Evolutionary conservation across 2,329 filamentous ascomycete genomes (phyloP), one percentile per base, ranked within the genome.

Genomic region (Daldinia eschscholtzii): DNA sequence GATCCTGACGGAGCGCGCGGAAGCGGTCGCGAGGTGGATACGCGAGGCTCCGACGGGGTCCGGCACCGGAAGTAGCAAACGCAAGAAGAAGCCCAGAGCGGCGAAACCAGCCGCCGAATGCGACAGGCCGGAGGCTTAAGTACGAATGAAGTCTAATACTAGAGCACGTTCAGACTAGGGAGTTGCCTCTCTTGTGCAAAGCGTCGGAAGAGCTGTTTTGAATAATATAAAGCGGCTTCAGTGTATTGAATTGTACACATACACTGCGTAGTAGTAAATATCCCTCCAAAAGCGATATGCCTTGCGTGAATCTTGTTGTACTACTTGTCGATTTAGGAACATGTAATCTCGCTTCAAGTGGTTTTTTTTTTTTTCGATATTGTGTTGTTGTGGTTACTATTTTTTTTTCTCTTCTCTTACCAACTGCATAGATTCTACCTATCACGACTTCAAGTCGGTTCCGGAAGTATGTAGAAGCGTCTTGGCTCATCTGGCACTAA

Each of bases 1-100:
- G 2, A 89, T 93, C 70, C 84, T 86, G 18, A 92, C 91, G 1
- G 90, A 92, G 70, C 85, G 92, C 23, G 92, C 92, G 0, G 85
- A 88, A 55, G 86, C 87, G 18, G 88, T 95, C 65, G 87, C 89
- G 0, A 81, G 87, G 46, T 96, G 93, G 92, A 86, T 95, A 23
- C 80, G 81, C 56, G 85, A 90, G 65, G 88, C 87, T 0, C 88
- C 87, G 5, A 68, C 77, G 23, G 74, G 74, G 26, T 74, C 76
- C 9, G 76, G 75, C 26, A 67, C 66, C 10, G 75, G 76, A 26
- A 70, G 18, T 13, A 70, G 71, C 52, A 79, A 75, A 65, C 76
- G 76, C 48, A 79, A 77, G 73, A 79, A 79, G 73, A 79, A 78
- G 67, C 50, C 76, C 37, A 69, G 64, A 9, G 30, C 73, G 12